Conservation (phyloP, 169 alveolate genomes). For the Plasmodium reichenowi region DNA sequence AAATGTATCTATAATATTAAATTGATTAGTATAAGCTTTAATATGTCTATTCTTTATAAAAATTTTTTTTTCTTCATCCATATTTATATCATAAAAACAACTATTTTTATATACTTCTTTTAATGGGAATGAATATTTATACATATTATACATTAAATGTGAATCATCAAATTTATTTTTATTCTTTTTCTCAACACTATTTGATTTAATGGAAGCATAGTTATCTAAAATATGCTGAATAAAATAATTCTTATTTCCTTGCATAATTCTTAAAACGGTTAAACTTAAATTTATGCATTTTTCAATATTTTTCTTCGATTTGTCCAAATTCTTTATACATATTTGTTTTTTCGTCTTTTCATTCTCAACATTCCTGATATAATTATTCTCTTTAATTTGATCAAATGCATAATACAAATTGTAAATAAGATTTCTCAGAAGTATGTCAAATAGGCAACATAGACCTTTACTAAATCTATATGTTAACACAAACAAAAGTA, state of each 20-base stretch:
- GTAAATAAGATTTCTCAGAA: slow-evolving; percentile 17
- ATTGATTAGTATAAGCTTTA: slow-evolving; percentile 30
- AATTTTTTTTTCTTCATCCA: not conserved
- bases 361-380: not conserved
- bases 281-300: slow-evolving; percentile 40
- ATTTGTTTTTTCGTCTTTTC: not conserved
- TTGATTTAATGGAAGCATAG: slow-evolving; percentile 32
- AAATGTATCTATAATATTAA: slow-evolving; percentile 35
- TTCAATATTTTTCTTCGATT: slow-evolving; percentile 60
- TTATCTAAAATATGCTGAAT: slow-evolving; percentile 59
- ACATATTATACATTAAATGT: slow-evolving; percentile 20
- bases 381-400: slow-evolving; percentile 42
- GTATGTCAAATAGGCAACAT: slow-evolving; percentile 15
- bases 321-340: slow-evolving; percentile 11
- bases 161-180: slow-evolving; percentile 52
- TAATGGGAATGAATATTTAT: slow-evolving; percentile 17
- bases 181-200: slow-evolving; percentile 11
- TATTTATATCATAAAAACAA: not conserved
- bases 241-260: slow-evolving; percentile 33
- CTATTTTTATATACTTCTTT: slow-evolving; percentile 2
- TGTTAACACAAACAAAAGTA: not conserved
- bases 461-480: slow-evolving; percentile 37
- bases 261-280: slow-evolving; percentile 20
- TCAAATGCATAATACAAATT: slow-evolving; percentile 59
- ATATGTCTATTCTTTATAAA: slow-evolving; percentile 24